These are phyloP conservation scores for Hirschfeldia incana DNA, from an alignment of 345 rosid species.

Conservation along the genomic window DNA sequence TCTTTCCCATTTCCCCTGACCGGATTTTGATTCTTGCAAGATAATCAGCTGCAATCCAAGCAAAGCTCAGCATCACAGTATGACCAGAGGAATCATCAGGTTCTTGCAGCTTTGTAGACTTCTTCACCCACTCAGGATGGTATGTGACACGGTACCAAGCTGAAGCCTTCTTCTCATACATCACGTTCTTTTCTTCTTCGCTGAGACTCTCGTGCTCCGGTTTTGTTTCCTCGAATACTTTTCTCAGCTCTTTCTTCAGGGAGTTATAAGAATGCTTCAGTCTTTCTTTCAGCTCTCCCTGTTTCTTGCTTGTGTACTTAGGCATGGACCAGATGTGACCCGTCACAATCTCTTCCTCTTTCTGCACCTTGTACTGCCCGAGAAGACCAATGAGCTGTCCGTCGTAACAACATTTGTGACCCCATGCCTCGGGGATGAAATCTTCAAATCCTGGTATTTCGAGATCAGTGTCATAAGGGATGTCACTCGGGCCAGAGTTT, in stretches of 20 bases:
- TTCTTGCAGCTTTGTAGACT: constrained; percentile 51
- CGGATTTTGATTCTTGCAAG: constrained; percentile 75
- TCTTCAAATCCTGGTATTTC: constrained; percentile 60
- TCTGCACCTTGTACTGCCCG: constrained; percentile 54
- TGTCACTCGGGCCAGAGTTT: constrained; percentile 40
- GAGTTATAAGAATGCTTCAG: constrained; percentile 67
- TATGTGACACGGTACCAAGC: constrained; percentile 93
- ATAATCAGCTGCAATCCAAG: constrained; percentile 92
- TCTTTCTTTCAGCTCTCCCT: constrained; percentile 74
- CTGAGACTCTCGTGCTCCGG: constrained; percentile 46
- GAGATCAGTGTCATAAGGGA: constrained; percentile 66
- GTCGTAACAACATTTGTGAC: constrained; percentile 68
- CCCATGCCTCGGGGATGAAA: constrained; percentile 74
- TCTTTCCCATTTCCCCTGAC: constrained; percentile 30
- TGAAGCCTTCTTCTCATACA: constrained; percentile 79
- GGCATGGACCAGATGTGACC: constrained; percentile 98
- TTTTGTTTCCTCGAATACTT: constrained; percentile 55
- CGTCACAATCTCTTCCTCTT: constrained; percentile 90
- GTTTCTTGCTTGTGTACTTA: constrained; percentile 60
- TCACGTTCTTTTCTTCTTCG: constrained; percentile 57
- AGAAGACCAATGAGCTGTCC: constrained; percentile 69
- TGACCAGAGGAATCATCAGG: constrained; percentile 38
- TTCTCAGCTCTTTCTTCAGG: constrained; percentile 77
- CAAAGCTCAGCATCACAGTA: constrained; percentile 66
- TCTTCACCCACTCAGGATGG: constrained; percentile 70